Evolutionary conservation across 306 rosid genomes (phyloP).

Genomic region (Senna tora): DNA sequence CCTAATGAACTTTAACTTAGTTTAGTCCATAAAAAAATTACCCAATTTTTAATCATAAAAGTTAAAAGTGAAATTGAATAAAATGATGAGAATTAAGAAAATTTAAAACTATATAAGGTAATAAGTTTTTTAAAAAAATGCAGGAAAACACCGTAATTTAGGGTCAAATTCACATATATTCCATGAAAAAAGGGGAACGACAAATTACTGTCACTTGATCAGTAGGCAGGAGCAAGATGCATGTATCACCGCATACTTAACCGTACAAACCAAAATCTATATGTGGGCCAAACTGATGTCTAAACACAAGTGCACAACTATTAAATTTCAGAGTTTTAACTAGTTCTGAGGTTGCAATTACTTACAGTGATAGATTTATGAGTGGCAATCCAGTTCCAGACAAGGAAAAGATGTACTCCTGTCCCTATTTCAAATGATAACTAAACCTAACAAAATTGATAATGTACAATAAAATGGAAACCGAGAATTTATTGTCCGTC

Average conservation of each 20-base stretch:
- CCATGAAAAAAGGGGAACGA: background rate
- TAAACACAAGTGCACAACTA: too few relatives aligned
- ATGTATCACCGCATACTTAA: slow-evolving; percentile 21
- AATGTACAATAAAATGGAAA: slow-evolving; percentile 23
- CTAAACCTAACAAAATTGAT: slow-evolving; percentile 4
- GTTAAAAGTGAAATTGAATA: too few relatives aligned
- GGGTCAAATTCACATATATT: background rate
- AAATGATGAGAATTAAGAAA: too few relatives aligned
- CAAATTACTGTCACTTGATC: background rate
- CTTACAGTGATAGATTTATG: slow-evolving; percentile 15
- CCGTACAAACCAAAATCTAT: slow-evolving; percentile 20
- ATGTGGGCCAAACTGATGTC: slow-evolving; percentile 11
- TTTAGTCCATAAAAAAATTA: too few relatives aligned
- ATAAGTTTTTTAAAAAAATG: background rate
- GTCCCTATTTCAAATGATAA: slow-evolving; percentile 36
- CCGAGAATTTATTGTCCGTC: slow-evolving; percentile 1
- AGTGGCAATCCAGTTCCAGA: slow-evolving; percentile 27
- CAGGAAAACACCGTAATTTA: background rate
- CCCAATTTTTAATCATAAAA: too few relatives aligned
- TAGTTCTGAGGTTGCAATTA: slow-evolving; percentile 23
- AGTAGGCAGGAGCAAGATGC: background rate
- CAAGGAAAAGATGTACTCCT: slow-evolving; percentile 20
- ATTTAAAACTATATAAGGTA: too few relatives aligned
- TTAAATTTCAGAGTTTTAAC: background rate
- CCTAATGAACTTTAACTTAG: too few relatives aligned